Percentiles rank a stretch among this genome's conserved stretches.
These are phyloP conservation scores for Yarrowia sp. DNA, from an alignment of 805 yeast species.

Conservation along the genomic window DNA sequence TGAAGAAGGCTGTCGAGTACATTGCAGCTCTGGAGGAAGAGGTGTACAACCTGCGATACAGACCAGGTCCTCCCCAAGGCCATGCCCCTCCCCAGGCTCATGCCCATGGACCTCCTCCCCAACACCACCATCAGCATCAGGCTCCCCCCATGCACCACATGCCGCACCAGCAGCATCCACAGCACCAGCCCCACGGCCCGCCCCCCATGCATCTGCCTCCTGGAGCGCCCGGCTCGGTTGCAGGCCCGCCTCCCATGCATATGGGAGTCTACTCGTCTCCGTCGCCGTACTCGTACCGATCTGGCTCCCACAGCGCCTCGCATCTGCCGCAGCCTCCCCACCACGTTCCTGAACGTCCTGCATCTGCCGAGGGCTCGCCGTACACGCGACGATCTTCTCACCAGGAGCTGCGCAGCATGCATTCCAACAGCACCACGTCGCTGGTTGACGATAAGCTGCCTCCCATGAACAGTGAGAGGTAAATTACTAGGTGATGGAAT, in stretches of 20 bases:
- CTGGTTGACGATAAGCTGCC: slow-evolving; percentile 9
- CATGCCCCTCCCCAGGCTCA: slow-evolving; percentile 12
- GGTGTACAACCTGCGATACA: slow-evolving; percentile 27
- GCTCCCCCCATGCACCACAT: slow-evolving; percentile 19
- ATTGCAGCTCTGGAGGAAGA: slow-evolving; percentile 41
- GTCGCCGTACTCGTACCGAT: slow-evolving; percentile 16
- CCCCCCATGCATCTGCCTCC: slow-evolving; percentile 2
- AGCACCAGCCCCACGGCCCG: background rate
- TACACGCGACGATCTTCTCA: background rate
- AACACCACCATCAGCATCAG: slow-evolving; percentile 1
- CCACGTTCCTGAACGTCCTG: slow-evolving; percentile 20
- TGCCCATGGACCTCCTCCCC: background rate
- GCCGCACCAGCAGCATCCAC: background rate
- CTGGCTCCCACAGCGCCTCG: slow-evolving; percentile 1
- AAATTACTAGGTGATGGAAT: background rate
- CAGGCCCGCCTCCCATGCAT: slow-evolving; percentile 17
- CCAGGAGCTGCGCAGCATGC: background rate
- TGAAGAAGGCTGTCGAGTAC: slow-evolving; percentile 45
- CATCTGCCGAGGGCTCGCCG: slow-evolving; percentile 20
- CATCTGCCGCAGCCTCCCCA: slow-evolving; percentile 15
- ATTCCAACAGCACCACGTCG: slow-evolving; percentile 1
- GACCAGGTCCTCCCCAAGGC: background rate
- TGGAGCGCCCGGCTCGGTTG: background rate
- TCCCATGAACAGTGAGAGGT: background rate
- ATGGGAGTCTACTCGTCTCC: slow-evolving; percentile 18